Conservation (phyloP, 352 stramenopile genomes). For the Pythium phragmitis region DNA sequence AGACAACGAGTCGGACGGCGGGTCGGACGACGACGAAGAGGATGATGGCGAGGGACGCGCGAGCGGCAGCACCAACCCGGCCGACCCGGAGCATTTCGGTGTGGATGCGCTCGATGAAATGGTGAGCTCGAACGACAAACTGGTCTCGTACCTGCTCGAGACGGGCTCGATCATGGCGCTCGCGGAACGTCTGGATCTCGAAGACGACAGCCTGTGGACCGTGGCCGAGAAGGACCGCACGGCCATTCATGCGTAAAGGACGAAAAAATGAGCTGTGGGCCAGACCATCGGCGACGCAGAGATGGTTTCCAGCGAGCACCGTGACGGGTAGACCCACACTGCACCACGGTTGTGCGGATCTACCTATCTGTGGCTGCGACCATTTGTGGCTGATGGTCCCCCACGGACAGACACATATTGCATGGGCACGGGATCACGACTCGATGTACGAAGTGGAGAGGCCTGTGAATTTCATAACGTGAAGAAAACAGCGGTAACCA, state of each 20-base stretch:
- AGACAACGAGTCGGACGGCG: conserved; percentile 45
- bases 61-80: conserved; percentile 30
- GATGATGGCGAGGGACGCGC: conserved; percentile 33
- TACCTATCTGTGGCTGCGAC: not conserved
- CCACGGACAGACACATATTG: not conserved
- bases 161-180: conserved; percentile 86
- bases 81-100: conserved; percentile 24
- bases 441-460: conserved; percentile 8
- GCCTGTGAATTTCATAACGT: conserved; percentile 4
- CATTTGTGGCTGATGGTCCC: not conserved
- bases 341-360: not conserved
- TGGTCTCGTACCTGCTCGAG: conserved; percentile 84
- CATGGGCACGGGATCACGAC: conserved; percentile 5
- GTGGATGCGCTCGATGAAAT: conserved; percentile 74
- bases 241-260: conserved; percentile 65
- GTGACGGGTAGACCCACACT: not conserved
- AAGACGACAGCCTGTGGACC: conserved; percentile 84
- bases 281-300: not conserved
- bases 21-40: conserved; percentile 36
- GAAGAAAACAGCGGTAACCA: conserved; percentile 3
- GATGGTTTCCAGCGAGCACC: not conserved
- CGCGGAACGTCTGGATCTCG: conserved; percentile 73
- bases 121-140: conserved; percentile 79
- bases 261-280: not conserved
- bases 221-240: conserved; percentile 85